phyloP scores from a whole-genome alignment of 2,329 filamentous ascomycete genomes.

The Clonostachys rhizophaga region DNA sequence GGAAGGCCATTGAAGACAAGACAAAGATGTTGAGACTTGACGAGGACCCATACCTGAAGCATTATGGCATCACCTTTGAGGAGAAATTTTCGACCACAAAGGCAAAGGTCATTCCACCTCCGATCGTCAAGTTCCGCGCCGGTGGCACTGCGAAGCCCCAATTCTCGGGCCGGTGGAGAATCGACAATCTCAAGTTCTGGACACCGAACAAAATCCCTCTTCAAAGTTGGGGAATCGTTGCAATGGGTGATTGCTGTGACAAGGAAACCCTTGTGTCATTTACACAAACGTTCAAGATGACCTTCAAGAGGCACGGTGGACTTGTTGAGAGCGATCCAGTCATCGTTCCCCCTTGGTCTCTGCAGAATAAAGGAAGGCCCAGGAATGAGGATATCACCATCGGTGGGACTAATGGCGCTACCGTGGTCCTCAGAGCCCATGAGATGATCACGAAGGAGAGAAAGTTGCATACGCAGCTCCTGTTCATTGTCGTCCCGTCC shows the following conservation, averaged over 20 bases:
- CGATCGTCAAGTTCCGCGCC: conserved; percentile 69
- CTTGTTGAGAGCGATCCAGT: conserved; percentile 19
- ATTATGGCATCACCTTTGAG: conserved; percentile 72
- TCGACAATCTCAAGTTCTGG: conserved; percentile 74
- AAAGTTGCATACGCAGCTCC: conserved; percentile 58
- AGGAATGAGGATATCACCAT: too few relatives aligned
- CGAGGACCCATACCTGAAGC: conserved; percentile 64
- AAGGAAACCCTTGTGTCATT: conserved; percentile 24
- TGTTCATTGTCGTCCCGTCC: conserved; percentile 73
- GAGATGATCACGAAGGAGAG: too few relatives aligned
- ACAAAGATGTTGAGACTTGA: conserved; percentile 61
- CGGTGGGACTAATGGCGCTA: too few relatives aligned
- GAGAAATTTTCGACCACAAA: conserved; percentile 59
- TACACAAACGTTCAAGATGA: conserved; percentile 32
- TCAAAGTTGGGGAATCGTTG: conserved; percentile 70
- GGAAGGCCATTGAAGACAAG: conserved; percentile 50
- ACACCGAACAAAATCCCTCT: conserved; percentile 58
- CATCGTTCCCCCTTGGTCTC: conserved; percentile 19
- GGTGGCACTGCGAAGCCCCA: conserved; percentile 48
- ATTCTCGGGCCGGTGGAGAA: conserved; percentile 76
- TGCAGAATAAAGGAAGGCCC: neutral
- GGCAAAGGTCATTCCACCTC: conserved; percentile 67
- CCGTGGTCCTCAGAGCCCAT: too few relatives aligned
- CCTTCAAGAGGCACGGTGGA: conserved; percentile 47
- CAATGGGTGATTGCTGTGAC: conserved; percentile 51